Conservation (phyloP, 2,329 filamentous ascomycete species). For the Parastagonospora nodorum region DNA sequence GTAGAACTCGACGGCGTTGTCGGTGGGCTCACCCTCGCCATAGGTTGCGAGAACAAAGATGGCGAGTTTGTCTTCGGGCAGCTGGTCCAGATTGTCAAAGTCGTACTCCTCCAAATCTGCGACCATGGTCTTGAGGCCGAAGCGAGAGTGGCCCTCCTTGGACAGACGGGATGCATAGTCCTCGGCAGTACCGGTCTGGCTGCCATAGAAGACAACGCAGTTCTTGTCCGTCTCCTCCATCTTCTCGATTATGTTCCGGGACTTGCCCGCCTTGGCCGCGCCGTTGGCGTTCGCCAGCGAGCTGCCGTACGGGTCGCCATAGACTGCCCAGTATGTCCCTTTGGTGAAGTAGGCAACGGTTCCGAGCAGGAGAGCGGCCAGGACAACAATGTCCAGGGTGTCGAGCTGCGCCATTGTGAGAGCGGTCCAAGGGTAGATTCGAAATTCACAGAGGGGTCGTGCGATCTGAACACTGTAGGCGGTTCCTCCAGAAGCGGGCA, state of each 20-base stretch:
- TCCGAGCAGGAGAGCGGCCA: slow-evolving; percentile 80
- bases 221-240: slow-evolving; percentile 96
- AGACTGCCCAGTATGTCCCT: slow-evolving; percentile 87
- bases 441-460: slow-evolving; percentile 13
- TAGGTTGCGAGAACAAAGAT: slow-evolving; percentile 98
- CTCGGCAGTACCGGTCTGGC: slow-evolving; percentile 96
- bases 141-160: slow-evolving; percentile 96
- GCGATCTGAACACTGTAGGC: slow-evolving; percentile 28
- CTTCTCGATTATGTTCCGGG: slow-evolving; percentile 91
- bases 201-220: slow-evolving; percentile 97
- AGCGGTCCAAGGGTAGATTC: background rate
- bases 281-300: slow-evolving; percentile 70
- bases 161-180: slow-evolving; percentile 95
- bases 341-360: slow-evolving; percentile 98
- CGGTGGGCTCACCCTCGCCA: slow-evolving; percentile 96
- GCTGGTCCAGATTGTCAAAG: slow-evolving; percentile 86
- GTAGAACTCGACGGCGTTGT: slow-evolving; percentile 98
- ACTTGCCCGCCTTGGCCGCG: slow-evolving; percentile 77
- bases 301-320: slow-evolving; percentile 85
- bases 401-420: slow-evolving; percentile 90
- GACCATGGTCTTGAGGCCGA: slow-evolving; percentile 97
- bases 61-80: slow-evolving; percentile 87
- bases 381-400: slow-evolving; percentile 91
- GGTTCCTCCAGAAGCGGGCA: slow-evolving; percentile 29
- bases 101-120: slow-evolving; percentile 98